These are phyloP conservation scores for Furcasterigmium sp. DNA, from an alignment of 2,329 filamentous ascomycete genomes.

Conservation along the genomic window DNA sequence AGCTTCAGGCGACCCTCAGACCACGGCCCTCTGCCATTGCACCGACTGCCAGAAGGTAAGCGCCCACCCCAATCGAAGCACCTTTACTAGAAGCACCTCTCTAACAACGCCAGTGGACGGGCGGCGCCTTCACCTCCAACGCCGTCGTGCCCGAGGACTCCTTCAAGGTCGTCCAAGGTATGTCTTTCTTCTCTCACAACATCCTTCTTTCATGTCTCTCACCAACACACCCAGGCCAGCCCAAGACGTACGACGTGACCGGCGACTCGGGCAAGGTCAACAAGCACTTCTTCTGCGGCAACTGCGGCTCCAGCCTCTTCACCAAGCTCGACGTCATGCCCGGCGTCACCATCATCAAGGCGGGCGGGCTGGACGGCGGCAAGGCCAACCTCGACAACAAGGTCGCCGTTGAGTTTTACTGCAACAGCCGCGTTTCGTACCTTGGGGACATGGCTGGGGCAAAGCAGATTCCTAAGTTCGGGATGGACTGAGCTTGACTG, in stretches of 20 bases:
- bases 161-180: conserved; percentile 45
- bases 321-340: conserved; percentile 49
- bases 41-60: conserved; percentile 47
- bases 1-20: conserved; percentile 29
- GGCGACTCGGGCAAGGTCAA: conserved; percentile 49
- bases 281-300: conserved; percentile 49
- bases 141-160: conserved; percentile 38
- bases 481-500: too few relatives aligned
- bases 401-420: conserved; percentile 47
- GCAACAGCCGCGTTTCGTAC: conserved; percentile 41
- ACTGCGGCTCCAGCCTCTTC: conserved; percentile 45
- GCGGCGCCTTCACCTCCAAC: conserved; percentile 50
- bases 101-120: conserved; percentile 33
- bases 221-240: conserved; percentile 26
- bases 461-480: conserved; percentile 33
- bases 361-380: conserved; percentile 43
- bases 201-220: not conserved
- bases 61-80: not conserved
- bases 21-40: conserved; percentile 47
- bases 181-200: not conserved
- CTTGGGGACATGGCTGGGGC: conserved; percentile 34
- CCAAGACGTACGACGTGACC: conserved; percentile 39
- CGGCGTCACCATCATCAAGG: conserved; percentile 43
- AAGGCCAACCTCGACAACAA: conserved; percentile 34
- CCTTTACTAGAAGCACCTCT: not conserved